These are phyloP conservation scores for Sutorius eximius DNA, from an alignment of 1,284 basidiomycete species.

Conservation along the genomic window DNA sequence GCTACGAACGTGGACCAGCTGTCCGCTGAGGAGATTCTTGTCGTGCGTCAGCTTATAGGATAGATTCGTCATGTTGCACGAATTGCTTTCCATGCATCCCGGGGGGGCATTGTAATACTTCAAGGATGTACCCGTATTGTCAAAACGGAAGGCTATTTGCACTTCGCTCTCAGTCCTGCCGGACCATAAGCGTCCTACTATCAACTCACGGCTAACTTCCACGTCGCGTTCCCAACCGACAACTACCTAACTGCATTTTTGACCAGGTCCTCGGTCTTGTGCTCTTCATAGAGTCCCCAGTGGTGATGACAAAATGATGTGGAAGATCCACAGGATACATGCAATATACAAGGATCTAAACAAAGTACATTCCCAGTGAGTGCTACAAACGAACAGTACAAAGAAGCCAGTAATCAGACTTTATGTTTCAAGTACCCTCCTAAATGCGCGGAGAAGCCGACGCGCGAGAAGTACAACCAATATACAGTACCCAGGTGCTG, in stretches of 20 bases:
- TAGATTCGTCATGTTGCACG: conserved; percentile 8
- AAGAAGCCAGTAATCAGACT: background rate
- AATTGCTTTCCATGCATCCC: background rate
- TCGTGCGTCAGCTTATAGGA: conserved; percentile 59
- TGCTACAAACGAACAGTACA: background rate
- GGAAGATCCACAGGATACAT: no score
- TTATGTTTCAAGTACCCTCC: background rate
- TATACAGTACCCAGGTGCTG: background rate
- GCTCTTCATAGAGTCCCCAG: no score
- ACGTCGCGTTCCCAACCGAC: no score
- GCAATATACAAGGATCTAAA: background rate
- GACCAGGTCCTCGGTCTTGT: no score
- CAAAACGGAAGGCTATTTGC: background rate
- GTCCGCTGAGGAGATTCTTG: conserved; percentile 65
- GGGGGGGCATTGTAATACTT: conserved; percentile 8
- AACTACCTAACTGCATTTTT: no score
- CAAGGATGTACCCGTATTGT: conserved; percentile 7
- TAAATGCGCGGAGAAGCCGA: background rate
- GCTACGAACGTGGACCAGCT: conserved; percentile 63
- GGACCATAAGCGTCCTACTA: background rate
- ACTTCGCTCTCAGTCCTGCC: background rate
- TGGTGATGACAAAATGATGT: no score
- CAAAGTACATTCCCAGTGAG: background rate
- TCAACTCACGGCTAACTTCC: no score
- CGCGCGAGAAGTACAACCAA: background rate